Evolutionary conservation across 2,329 filamentous ascomycete genomes (phyloP).

Genomic region (Dothideomycetidae sp.): DNA sequence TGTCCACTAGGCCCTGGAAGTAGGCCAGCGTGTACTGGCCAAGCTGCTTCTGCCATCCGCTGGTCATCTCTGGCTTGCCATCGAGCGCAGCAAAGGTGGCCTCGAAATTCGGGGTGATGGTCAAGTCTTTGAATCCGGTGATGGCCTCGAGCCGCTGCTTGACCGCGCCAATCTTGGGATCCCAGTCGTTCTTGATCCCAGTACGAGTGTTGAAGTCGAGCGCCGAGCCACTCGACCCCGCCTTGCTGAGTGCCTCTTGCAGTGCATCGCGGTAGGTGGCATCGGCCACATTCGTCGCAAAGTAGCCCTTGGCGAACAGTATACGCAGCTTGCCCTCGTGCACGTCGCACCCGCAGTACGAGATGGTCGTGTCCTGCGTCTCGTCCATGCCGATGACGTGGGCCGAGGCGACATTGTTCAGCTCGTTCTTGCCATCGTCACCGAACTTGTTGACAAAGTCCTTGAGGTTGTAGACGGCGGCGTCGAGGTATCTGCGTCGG

Average conservation of each 20-base stretch:
- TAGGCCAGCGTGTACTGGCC: neutral
- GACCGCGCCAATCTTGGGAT: neutral
- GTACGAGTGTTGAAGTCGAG: neutral
- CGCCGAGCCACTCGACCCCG: too few relatives aligned
- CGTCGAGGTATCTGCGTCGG: neutral
- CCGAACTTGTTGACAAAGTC: neutral
- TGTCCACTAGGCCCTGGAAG: neutral
- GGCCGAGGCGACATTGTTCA: neutral
- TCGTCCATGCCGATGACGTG: neutral
- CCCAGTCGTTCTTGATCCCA: neutral
- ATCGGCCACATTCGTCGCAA: neutral
- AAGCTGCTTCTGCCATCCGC: neutral
- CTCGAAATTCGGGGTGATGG: neutral
- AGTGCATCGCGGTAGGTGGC: neutral
- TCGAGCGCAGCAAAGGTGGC: neutral
- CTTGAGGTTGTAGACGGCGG: neutral
- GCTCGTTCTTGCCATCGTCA: neutral
- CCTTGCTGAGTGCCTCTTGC: neutral
- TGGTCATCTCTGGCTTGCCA: neutral
- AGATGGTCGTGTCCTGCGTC: neutral
- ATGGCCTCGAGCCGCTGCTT: neutral
- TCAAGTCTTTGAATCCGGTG: neutral
- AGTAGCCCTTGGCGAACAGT: neutral
- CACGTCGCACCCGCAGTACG: neutral
- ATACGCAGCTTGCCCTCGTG: neutral